A percentile compares a stretch with the other conserved stretches of the same genome.
These are phyloP conservation scores for Litchi chinensis DNA, from an alignment of 345 rosid genomes.

Conservation along the genomic window DNA sequence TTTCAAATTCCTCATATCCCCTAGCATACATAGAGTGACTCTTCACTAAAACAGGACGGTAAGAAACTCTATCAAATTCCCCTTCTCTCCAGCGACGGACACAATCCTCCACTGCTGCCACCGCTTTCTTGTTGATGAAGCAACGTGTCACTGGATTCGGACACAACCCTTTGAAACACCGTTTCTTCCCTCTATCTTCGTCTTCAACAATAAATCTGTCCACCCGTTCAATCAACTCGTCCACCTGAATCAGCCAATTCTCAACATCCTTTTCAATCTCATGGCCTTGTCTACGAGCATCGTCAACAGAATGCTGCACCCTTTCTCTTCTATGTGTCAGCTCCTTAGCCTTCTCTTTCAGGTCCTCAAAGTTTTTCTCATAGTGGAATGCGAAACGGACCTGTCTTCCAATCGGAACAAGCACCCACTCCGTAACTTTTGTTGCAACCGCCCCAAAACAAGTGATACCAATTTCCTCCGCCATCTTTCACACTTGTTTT, in stretches of 20 bases:
- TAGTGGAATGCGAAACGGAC: not conserved
- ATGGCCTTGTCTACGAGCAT: not conserved
- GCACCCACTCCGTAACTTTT: not conserved
- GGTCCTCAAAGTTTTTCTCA: not conserved
- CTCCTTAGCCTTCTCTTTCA: not conserved
- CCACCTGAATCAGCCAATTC: not conserved
- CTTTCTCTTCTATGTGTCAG: not conserved
- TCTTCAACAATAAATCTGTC: not conserved
- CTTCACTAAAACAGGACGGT: too few species aligned
- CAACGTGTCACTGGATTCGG: not conserved
- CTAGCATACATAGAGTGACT: too few species aligned
- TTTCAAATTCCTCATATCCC: too few species aligned
- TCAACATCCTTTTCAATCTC: constrained; percentile 1
- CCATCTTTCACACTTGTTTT: too few species aligned
- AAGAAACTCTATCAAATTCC: too few species aligned
- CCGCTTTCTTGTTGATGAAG: not conserved
- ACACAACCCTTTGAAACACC: not conserved
- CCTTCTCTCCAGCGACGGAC: too few species aligned
- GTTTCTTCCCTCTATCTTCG: not conserved
- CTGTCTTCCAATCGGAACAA: not conserved
- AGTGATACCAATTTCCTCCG: too few species aligned
- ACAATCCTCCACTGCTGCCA: not conserved
- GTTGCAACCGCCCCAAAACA: not conserved
- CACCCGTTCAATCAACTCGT: too few species aligned
- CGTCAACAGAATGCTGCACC: not conserved